A percentile compares a stretch with the other conserved stretches of the same genome.
Conservation (phyloP, 352 stramenopile species). For the Globisporangium paddicum region DNA sequence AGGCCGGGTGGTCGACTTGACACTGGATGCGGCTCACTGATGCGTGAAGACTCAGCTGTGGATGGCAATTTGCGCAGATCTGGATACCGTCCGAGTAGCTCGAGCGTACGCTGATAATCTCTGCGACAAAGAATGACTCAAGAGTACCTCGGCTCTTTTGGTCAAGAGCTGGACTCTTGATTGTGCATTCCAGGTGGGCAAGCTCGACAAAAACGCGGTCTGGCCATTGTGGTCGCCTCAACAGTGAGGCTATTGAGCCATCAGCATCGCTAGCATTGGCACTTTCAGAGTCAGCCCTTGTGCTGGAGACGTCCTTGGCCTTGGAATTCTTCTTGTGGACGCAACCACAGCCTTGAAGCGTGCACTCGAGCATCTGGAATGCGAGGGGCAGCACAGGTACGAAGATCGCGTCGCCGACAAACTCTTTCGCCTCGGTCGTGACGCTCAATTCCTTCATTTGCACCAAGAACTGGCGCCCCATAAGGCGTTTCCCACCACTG, state of each 20-base stretch:
- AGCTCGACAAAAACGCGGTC: constrained; percentile 46
- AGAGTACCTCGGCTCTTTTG: not conserved
- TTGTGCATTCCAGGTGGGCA: constrained; percentile 19
- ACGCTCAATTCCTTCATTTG: constrained; percentile 32
- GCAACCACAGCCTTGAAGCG: constrained; percentile 52
- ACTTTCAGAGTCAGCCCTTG: not conserved
- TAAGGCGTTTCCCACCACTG: not conserved
- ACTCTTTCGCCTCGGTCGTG: constrained; percentile 67
- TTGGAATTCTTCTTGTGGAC: constrained; percentile 15
- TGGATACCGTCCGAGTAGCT: constrained; percentile 49
- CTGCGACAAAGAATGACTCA: constrained; percentile 29
- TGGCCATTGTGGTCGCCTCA: constrained; percentile 16
- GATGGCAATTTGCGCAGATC: constrained; percentile 38
- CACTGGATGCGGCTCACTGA: constrained; percentile 39
- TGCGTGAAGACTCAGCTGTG: constrained; percentile 41
- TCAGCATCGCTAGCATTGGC: not conserved
- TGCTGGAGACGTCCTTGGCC: not conserved
- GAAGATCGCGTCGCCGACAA: constrained; percentile 54
- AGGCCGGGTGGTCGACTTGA: constrained; percentile 27
- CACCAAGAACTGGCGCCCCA: constrained; percentile 20
- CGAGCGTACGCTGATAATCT: constrained; percentile 32
- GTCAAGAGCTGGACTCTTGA: constrained; percentile 3
- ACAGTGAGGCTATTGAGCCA: not conserved
- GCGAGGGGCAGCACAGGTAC: constrained; percentile 55
- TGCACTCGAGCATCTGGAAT: constrained; percentile 73